Percentiles rank a stretch among this genome's conserved stretches.
These are phyloP conservation scores for Wickerhamomyces sp. DNA, from an alignment of 1,139 yeast species.

Conservation along the genomic window DNA sequence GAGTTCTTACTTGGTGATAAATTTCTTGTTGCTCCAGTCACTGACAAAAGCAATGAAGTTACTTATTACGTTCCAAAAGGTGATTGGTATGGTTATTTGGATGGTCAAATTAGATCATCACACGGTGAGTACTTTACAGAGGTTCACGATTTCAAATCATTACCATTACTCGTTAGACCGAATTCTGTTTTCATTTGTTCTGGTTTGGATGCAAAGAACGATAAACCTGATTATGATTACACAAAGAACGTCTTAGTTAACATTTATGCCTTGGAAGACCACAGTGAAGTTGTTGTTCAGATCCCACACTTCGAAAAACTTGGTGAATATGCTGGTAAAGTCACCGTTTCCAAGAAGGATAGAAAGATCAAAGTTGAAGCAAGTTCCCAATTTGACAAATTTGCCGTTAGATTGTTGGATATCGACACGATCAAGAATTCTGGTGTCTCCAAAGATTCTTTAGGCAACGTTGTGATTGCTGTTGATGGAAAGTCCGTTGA, in stretches of 20 bases:
- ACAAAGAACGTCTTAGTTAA: slow-evolving; percentile 16
- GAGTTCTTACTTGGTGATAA: slow-evolving; percentile 18
- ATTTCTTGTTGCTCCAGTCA: slow-evolving; percentile 16
- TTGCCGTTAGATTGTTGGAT: slow-evolving; percentile 15
- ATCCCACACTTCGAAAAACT: slow-evolving; percentile 11
- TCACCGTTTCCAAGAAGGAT: slow-evolving; percentile 9
- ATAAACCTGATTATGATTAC: slow-evolving; percentile 17
- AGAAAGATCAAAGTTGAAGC: slow-evolving; percentile 5
- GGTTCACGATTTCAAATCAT: slow-evolving; percentile 13
- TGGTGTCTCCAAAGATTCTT: slow-evolving; percentile 6
- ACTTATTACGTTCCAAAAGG: slow-evolving; percentile 18
- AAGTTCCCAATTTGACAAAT: slow-evolving; percentile 5
- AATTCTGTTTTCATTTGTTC: slow-evolving; percentile 14
- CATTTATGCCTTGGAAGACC: slow-evolving; percentile 12
- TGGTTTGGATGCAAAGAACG: slow-evolving; percentile 12
- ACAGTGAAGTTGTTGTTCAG: slow-evolving; percentile 12
- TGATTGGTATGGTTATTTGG: slow-evolving; percentile 19
- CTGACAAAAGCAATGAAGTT: slow-evolving; percentile 11
- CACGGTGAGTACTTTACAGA: slow-evolving; percentile 14
- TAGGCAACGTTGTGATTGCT: slow-evolving; percentile 8
- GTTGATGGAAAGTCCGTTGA: slow-evolving; percentile 1
- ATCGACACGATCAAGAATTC: background rate
- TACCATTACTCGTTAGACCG: slow-evolving; percentile 17
- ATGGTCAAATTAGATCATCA: slow-evolving; percentile 15
- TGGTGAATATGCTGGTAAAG: slow-evolving; percentile 11